Conservation (phyloP, 257 asterid genomes). For the Forsythia viridissima region DNA sequence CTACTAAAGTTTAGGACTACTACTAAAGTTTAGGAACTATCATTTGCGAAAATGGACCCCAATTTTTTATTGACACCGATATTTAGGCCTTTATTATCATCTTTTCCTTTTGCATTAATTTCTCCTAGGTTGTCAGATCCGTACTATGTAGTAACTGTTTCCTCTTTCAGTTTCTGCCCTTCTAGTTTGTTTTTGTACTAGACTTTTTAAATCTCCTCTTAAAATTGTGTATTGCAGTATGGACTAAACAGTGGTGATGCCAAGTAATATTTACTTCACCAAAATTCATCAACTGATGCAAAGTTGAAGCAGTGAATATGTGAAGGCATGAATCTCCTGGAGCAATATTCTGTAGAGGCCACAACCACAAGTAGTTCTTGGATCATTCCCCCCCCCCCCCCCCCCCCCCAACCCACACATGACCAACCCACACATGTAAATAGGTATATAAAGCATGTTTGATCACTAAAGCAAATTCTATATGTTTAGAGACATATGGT, state of each 20-base stretch:
- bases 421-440: conserved; percentile 4
- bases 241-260: conserved; percentile 42
- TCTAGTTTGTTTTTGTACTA: background rate
- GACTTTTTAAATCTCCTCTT: background rate
- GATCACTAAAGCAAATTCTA: background rate
- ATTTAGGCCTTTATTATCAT: background rate
- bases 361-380: background rate
- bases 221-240: conserved; percentile 40
- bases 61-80: background rate
- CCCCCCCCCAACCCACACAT: no score
- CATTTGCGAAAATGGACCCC: conserved; percentile 3
- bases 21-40: background rate
- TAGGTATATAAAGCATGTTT: conserved; percentile 10
- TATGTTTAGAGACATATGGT: conserved; percentile 20
- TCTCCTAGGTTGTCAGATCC: background rate
- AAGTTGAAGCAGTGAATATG: conserved; percentile 16
- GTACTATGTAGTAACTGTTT: background rate
- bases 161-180: background rate
- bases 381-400: background rate
- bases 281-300: conserved; percentile 31
- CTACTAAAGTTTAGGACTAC: background rate
- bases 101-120: background rate
- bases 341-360: conserved; percentile 13
- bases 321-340: conserved; percentile 17
- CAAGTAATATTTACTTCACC: conserved; percentile 26